Evolutionary conservation across 2,329 filamentous ascomycete species (phyloP), one percentile per base, ranked within the genome.

Genomic region (Coniochaeta hoffmannii): DNA sequence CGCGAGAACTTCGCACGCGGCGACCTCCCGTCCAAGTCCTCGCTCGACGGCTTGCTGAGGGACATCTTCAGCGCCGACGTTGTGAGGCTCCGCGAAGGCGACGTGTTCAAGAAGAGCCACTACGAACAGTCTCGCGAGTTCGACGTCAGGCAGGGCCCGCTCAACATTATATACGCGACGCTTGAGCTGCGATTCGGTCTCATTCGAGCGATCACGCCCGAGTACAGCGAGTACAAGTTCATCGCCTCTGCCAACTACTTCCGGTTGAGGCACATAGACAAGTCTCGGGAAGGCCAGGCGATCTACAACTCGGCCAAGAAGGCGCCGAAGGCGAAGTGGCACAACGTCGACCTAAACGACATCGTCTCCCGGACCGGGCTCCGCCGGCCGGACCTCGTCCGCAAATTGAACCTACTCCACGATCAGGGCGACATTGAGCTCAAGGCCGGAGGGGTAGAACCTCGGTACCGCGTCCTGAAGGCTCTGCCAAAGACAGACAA

Each of bases 1-100:
- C 75, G 77, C 11, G 82, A 86, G 59, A 76, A 79, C 58, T 85
- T 86, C 63, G 77, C 80, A 0, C 74, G 81, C 8, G 80, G 82
- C 0, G 82, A 86, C 57, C 66, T 85, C 0, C 82, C 83, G 0
- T 82, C 81, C 2, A 69, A 68, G 0, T 63, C 69, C 9, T 81
- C 79, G 0, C 65, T 86, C 0, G 67, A 65, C 4, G 62, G 65
- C 0, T 66, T 86, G 0, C 65, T 87, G 2, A 63, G 72, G 7
- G 74, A 83, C 1, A 72, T 86, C 8, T 82, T 85, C 55, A 67
- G 69, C 26, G 60, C 64, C 0, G 63, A 69, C 10, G 65, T 65
- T 8, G 57, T 59, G 3, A 59, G 62, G 0, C 62, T 72, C 1
- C 64, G 66, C 2, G 60, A 71, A 3, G 75, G 73, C 1, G 69